phyloP scores from a whole-genome alignment of 345 rosid species.

The Trapa incisa region DNA sequence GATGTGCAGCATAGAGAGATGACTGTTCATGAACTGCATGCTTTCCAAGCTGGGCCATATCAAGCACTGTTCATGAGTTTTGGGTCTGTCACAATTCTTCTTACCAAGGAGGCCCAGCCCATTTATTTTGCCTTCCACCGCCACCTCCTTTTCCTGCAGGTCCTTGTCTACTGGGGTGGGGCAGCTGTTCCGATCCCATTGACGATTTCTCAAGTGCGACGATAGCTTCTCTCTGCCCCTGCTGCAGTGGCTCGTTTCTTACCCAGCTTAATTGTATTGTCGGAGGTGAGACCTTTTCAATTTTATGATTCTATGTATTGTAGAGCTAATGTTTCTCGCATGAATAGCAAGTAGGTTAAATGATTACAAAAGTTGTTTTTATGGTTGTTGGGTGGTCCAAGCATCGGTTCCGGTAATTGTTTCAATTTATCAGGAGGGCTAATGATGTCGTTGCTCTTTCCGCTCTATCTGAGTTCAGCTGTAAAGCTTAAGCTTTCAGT shows the following conservation, averaged over 20 bases:
- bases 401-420: background rate
- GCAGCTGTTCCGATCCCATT: too few relatives aligned
- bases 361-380: background rate
- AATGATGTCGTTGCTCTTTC: background rate
- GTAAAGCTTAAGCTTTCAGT: background rate
- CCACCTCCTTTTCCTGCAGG: background rate
- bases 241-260: background rate
- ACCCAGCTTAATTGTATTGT: background rate
- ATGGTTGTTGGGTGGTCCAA: background rate
- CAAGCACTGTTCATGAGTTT: background rate
- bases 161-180: background rate
- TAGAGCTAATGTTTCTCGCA: background rate
- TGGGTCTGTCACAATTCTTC: background rate
- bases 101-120: background rate
- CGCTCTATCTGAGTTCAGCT: background rate
- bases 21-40: conserved; percentile 24
- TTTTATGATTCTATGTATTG: background rate
- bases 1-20: conserved; percentile 20
- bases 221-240: too few relatives aligned
- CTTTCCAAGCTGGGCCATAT: conserved; percentile 8
- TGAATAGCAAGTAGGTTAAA: background rate
- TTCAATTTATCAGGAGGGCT: background rate
- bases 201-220: background rate
- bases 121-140: background rate
- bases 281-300: background rate